phyloP scores from a whole-genome alignment of 768 basidiomycete species.

The Termitomyces heimii region DNA sequence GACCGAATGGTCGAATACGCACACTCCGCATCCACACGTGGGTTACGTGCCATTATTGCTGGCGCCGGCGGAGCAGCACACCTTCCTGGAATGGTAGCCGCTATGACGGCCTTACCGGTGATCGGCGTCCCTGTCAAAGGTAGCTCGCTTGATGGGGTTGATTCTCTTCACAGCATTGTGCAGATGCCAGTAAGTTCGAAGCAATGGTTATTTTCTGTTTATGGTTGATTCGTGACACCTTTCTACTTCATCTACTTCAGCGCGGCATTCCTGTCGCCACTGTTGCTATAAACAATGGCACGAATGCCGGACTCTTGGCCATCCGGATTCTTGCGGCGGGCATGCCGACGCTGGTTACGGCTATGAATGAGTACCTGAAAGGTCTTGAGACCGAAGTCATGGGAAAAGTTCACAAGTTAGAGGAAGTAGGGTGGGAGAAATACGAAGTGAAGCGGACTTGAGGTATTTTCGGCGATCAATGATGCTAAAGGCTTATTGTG shows the following conservation, averaged over 20 bases:
- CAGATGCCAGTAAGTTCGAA: constrained; percentile 87
- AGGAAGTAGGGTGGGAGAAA: constrained; percentile 79
- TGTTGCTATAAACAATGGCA: constrained; percentile 93
- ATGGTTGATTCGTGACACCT: background rate
- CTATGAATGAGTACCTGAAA: constrained; percentile 72
- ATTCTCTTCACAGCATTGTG: constrained; percentile 95
- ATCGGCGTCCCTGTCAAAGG: constrained; percentile 97
- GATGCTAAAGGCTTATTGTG: background rate
- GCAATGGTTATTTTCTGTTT: background rate
- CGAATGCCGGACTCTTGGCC: constrained; percentile 89
- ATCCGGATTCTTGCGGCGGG: constrained; percentile 82
- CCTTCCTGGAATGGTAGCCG: constrained; percentile 97
- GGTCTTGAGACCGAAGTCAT: constrained; percentile 70
- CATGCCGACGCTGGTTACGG: constrained; percentile 54
- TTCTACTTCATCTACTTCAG: constrained; percentile 38
- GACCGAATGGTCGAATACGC: constrained; percentile 82
- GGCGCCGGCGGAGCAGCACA: constrained; percentile 99
- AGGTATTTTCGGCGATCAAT: background rate
- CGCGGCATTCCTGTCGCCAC: constrained; percentile 96
- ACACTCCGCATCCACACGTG: constrained; percentile 59
- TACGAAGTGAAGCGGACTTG: constrained; percentile 47
- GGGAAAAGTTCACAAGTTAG: constrained; percentile 70
- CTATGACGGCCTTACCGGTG: constrained; percentile 88
- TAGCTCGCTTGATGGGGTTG: constrained; percentile 89
- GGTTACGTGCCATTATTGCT: constrained; percentile 76